Base-by-base conservation (phyloP, 2,329 filamentous ascomycete genomes). In the Microsporum ferrugineum region DNA sequence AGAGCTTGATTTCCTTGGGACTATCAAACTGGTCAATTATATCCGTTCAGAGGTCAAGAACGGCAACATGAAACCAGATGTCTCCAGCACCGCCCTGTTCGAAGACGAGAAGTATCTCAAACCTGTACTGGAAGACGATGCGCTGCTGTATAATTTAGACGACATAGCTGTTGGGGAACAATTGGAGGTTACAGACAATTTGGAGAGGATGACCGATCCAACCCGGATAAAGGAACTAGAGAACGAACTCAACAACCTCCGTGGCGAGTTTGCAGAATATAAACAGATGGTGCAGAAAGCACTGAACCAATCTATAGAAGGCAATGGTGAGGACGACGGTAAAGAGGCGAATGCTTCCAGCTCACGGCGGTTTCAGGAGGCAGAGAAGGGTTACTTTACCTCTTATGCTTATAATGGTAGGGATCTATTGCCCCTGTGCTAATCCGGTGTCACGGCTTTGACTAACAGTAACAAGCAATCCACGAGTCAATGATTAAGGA, bases 401-500 rank as follows among this genome's bases (percentile, higher is more conserved):
- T 85, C 83, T 0, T 87, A 87, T 70, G 80, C 83, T 12, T 82
- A 82, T 70, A 91, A 81, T 83, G 84, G 87, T 88, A 74, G 64
- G 78, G 2, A 45, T 17, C 31, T 27, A 14, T 33, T 33, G 58
- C 10, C n/a, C 23, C 14, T 23, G 33, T 17, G 3, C 33, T 38
- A 23, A 17, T 49, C 5, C 36, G 7, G 39, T 49, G n/a, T 47
- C 17, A n/a, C 17, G 23, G 14, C 36, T 31, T 41, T 59, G 31
- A 53, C 61, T 41, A 57, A 17, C 14, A 27, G n/a, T 43, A 17
- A n/a, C 70, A 88, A 23, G 89, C 90, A 61, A 96, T 97, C 61
- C 91, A 97, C 72, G 90, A 96, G 71, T 91, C 88, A 5, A 97
- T 97, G 91, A 82, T 97, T 64, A 95, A 96, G 72, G 91, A 97